Base-by-base conservation (phyloP, 805 yeast genomes). In the Starmera caribaea region DNA sequence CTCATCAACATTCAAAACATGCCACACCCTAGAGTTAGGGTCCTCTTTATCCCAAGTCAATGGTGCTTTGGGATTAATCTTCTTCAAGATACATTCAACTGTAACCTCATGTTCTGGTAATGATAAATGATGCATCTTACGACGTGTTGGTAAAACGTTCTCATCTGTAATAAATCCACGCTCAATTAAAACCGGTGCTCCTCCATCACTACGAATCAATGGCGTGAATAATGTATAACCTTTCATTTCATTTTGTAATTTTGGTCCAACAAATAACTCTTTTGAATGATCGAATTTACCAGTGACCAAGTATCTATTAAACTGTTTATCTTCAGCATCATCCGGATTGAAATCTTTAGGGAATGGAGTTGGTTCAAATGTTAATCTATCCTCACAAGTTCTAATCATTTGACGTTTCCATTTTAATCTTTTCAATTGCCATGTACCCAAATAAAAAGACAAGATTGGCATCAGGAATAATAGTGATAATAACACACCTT, bases 211-310 rank as follows among this genome's bases (percentile, higher is more conserved):
- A 44, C 95, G 74, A 17, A 76, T 71, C 51, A 92, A 76, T 11
- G 98, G 97, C 6, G 94, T 81, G 27, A 84, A 76, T 6, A 90
- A 70, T 17, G 74, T 62, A 58, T 85, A 92, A 1, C 98, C 98
- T 41, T 77, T 72, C 46, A 67, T 65, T 35, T 80, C 86, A 45
- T 86, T 79, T 47, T 71, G 69, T 37, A 82, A 67, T 46, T 96
- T 71, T 6, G 98, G 97, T 0, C 97, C 97, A 38, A 92, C 86
- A 52, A 85, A 82, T 63, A 88, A 76, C 58, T 92, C 98, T 53
- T 88, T 78, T 12, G 78, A 75, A 52, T 92, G 89, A 48, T 84
- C 81, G 56, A 81, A 92, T 40, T 68, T 71, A 1, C 98, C 98
- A 38, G 71, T 76, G 11, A 84, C 61, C n/a, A 69, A 65, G 34